Base-by-base conservation (phyloP, 2,329 filamentous ascomycete genomes). In the Pseudogymnoascus verrucosus region DNA sequence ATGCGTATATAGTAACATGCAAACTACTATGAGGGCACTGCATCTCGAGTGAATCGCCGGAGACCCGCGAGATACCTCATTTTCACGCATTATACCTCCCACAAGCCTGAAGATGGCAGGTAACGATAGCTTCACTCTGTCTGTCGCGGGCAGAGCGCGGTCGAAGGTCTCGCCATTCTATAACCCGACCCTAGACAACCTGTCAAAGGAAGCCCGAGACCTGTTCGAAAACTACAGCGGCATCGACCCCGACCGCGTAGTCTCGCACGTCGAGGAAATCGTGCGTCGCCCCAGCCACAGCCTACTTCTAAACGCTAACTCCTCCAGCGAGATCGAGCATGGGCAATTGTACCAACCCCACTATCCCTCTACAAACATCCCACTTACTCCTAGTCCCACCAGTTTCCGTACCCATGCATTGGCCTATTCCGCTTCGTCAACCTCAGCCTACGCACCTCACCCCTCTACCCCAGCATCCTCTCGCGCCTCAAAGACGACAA, bases 401-500 rank as follows among this genome's bases (percentile, higher is more conserved):
- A 51, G 44, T 28, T n/a, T 1, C 67, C 69, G 6, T 69, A 70
- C 31, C 69, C 69, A 19, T 70, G 68, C 21, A 68, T 71, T 10
- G 69, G 69, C 4, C 40, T 63, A 12, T 66, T 69, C 26, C 60
- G 65, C 7, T 71, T 70, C 57, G 63, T 69, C 19, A 64, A 69
- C 37, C 61, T 71, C n/a, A 65, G 42, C 14, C 60, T 70, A 5
- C 59, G n/a, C 60, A 61, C 19, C n/a, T 62, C 26, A 5, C 62
- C 62, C 10, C n/a, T 62, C 4, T 70, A 69, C 37, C 39, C 60
- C 7, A 47, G 42, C 2, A 64, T 70, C 14, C 34, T 69, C 12
- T 19, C 60, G 14, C 65, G 67, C 12, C 37, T 68, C 2, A 66
- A 68, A 31, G 40, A 54, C 1, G 63, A 60, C 19, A 36, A 62